Conservation (phyloP, 2,329 filamentous ascomycete species). For the Pseudocercospora macadamiae region DNA sequence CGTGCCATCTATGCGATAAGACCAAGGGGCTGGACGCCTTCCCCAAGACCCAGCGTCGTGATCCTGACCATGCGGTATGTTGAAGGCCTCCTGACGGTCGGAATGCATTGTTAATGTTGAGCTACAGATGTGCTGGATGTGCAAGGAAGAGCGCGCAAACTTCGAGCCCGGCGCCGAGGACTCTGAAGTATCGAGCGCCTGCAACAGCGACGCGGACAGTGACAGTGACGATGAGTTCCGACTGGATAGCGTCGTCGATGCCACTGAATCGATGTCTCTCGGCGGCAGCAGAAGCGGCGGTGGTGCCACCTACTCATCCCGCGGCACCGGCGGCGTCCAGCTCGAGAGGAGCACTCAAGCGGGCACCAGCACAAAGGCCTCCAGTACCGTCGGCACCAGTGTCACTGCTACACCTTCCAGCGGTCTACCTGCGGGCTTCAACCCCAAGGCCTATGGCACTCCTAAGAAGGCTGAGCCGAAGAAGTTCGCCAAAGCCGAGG, state of each 20-base stretch:
- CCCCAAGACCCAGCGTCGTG: slow-evolving; percentile 31
- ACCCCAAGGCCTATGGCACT: slow-evolving; percentile 11
- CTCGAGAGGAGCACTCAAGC: slow-evolving; percentile 9
- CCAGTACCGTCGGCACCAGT: slow-evolving; percentile 1
- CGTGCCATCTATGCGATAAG: slow-evolving; percentile 31
- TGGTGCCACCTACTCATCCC: slow-evolving; percentile 19
- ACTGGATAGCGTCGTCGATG: not conserved
- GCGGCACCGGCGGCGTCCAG: slow-evolving; percentile 18
- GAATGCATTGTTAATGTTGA: not conserved
- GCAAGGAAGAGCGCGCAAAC: slow-evolving; percentile 23
- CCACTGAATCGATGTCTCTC: not conserved
- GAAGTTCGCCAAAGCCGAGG: slow-evolving; percentile 17
- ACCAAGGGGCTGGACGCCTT: slow-evolving; percentile 30
- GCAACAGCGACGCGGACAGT: slow-evolving; percentile 15
- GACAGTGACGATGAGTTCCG: slow-evolving; percentile 4
- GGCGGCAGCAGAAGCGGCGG: too few relatives aligned
- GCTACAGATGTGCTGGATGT: slow-evolving; percentile 28
- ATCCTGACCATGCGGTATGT: slow-evolving; percentile 30
- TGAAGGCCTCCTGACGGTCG: not conserved
- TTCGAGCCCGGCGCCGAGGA: slow-evolving; percentile 24
- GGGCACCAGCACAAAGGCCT: not conserved
- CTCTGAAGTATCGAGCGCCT: slow-evolving; percentile 14
- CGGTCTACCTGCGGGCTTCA: not conserved
- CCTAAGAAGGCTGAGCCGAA: not conserved
- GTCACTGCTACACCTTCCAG: not conserved